These are phyloP conservation scores for Kalanchoe fedtschenkoi DNA, from an alignment of 164 flowering plant species.

Conservation along the genomic window DNA sequence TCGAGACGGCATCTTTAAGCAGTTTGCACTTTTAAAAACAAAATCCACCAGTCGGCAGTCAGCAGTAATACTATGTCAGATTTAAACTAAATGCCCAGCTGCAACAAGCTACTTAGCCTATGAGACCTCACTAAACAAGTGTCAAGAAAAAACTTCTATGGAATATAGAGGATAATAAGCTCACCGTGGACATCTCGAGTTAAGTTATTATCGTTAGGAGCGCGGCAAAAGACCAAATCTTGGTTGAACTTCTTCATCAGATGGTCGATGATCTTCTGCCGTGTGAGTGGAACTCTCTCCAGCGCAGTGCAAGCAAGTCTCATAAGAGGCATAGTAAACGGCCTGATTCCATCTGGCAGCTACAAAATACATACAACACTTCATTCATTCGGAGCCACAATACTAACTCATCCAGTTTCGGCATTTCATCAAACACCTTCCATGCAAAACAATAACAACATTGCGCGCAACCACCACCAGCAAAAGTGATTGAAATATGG, in stretches of 20 bases:
- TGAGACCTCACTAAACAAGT: too few relatives aligned
- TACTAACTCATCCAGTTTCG: not conserved
- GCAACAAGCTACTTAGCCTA: too few relatives aligned
- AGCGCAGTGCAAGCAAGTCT: slow-evolving; percentile 89
- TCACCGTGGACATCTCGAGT: slow-evolving; percentile 56
- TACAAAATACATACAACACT: slow-evolving; percentile 30
- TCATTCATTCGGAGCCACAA: not conserved
- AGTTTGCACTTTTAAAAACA: too few relatives aligned
- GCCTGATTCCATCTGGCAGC: slow-evolving; percentile 90
- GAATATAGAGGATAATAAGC: slow-evolving; percentile 7
- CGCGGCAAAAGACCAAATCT: slow-evolving; percentile 86
- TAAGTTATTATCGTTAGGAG: slow-evolving; percentile 56
- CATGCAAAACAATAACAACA: not conserved
- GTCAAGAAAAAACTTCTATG: not conserved
- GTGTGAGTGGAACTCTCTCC: slow-evolving; percentile 89
- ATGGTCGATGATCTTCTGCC: slow-evolving; percentile 54
- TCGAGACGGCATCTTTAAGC: too few relatives aligned
- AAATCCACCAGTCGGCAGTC: too few relatives aligned
- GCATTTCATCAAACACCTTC: slow-evolving; percentile 2
- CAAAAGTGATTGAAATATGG: not conserved
- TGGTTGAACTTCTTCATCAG: slow-evolving; percentile 66
- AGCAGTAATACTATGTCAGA: too few relatives aligned
- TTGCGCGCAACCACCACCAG: not conserved
- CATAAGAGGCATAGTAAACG: slow-evolving; percentile 97
- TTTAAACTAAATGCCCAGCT: too few relatives aligned